Evolutionary conservation across 352 stramenopile species (phyloP).

Genomic region (Pythium rhizo-oryzae): DNA sequence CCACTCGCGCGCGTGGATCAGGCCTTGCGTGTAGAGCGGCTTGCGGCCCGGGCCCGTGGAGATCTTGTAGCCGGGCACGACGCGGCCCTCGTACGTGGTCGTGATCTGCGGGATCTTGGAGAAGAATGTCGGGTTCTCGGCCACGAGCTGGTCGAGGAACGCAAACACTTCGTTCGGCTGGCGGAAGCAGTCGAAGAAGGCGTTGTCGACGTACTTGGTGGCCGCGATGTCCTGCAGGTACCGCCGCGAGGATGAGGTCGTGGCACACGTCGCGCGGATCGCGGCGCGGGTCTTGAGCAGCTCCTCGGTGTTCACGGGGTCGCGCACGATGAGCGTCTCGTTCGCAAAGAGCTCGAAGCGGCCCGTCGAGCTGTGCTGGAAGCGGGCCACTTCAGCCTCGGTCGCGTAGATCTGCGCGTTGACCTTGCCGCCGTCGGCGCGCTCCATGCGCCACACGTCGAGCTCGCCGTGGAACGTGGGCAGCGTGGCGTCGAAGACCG

Average conservation of each 20-base stretch:
- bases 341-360: conserved; percentile 1
- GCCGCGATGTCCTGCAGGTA: conserved; percentile 13
- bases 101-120: conserved; percentile 37
- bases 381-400: conserved; percentile 9
- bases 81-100: conserved; percentile 26
- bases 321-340: conserved; percentile 17
- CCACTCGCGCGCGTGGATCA: conserved; percentile 44
- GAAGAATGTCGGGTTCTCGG: conserved; percentile 32
- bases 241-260: neutral
- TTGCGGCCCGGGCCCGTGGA: conserved; percentile 27
- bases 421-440: conserved; percentile 10
- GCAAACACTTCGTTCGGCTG: conserved; percentile 29
- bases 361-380: conserved; percentile 5
- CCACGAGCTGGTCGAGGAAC: conserved; percentile 34
- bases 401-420: conserved; percentile 29
- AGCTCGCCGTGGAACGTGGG: conserved; percentile 22
- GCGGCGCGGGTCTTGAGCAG: neutral
- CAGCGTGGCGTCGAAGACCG: conserved; percentile 20
- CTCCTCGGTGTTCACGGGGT: conserved; percentile 24
- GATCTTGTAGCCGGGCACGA: conserved; percentile 39
- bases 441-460: conserved; percentile 23
- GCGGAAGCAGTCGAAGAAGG: conserved; percentile 44
- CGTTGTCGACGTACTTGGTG: conserved; percentile 34
- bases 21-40: conserved; percentile 33
- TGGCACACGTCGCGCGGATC: conserved; percentile 12